Conservation (phyloP, 345 rosid genomes). For the Linum trigynum region DNA sequence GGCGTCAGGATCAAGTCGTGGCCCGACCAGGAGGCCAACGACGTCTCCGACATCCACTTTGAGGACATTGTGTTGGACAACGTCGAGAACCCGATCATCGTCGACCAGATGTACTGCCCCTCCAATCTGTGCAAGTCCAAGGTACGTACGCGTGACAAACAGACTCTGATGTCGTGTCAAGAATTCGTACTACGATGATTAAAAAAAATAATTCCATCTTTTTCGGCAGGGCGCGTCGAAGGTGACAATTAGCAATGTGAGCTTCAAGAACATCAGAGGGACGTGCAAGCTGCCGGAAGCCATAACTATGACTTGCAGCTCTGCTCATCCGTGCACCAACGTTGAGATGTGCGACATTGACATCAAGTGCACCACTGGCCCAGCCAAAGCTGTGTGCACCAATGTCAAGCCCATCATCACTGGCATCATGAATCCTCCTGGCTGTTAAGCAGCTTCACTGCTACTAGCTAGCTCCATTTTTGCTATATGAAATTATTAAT, state of each 20-base stretch:
- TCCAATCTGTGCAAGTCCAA: background rate
- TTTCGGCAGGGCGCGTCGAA: background rate
- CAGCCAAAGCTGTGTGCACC: background rate
- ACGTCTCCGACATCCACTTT: background rate
- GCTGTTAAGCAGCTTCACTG: too few species aligned
- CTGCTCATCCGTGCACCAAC: background rate
- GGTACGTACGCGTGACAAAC: background rate
- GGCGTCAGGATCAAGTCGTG: background rate
- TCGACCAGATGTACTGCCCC: background rate
- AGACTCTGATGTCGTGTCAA: too few species aligned
- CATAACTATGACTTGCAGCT: background rate
- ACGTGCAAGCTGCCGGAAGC: background rate
- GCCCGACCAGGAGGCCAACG: background rate
- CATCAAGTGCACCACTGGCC: background rate
- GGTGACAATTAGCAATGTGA: background rate
- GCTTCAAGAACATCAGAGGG: background rate
- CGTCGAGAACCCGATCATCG: background rate
- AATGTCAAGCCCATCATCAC: background rate
- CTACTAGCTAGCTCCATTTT: too few species aligned
- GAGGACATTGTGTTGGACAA: background rate
- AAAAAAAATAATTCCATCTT: too few species aligned
- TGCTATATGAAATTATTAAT: too few species aligned
- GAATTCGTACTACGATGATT: too few species aligned
- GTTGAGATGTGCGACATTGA: background rate
- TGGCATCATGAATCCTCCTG: background rate